A percentile compares a stretch with the other conserved stretches of the same genome.
These are phyloP conservation scores for Hemileia vastatrix DNA, from an alignment of 1,284 basidiomycete species.

Conservation along the genomic window DNA sequence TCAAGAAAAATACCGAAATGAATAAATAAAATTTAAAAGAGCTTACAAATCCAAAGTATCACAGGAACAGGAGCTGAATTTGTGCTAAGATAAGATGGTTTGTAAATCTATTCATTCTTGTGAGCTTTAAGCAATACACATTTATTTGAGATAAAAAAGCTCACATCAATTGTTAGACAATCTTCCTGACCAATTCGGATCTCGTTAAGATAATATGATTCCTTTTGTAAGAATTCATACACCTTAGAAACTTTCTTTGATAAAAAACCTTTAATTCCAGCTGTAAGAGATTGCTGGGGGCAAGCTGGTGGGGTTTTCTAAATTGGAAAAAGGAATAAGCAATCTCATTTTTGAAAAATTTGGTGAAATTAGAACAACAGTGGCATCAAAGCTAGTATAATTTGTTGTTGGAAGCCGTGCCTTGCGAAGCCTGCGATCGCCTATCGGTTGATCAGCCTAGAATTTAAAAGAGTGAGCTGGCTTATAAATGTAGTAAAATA, in stretches of 20 bases:
- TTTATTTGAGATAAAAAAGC: too few relatives aligned
- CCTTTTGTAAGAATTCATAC: not conserved
- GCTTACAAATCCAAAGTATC: not conserved
- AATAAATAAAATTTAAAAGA: not conserved
- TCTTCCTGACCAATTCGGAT: conserved; percentile 2
- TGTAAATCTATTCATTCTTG: too few relatives aligned
- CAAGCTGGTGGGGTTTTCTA: not conserved
- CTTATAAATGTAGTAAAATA: not conserved
- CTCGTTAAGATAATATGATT: not conserved
- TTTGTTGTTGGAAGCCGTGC: not conserved
- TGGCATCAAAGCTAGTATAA: not conserved
- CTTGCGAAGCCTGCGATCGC: not conserved
- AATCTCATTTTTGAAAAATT: not conserved
- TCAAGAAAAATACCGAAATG: not conserved
- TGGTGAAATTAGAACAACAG: not conserved
- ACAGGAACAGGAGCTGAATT: not conserved
- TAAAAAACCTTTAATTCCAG: not conserved
- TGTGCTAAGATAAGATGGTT: too few relatives aligned
- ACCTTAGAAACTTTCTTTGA: not conserved
- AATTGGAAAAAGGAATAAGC: too few relatives aligned
- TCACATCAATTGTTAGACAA: conserved; percentile 1
- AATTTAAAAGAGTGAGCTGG: not conserved
- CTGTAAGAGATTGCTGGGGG: not conserved
- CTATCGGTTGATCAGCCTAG: not conserved
- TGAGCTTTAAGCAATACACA: too few relatives aligned